Conservation (phyloP, 2,329 filamentous ascomycete species). For the Sclerotinia spermophila region DNA sequence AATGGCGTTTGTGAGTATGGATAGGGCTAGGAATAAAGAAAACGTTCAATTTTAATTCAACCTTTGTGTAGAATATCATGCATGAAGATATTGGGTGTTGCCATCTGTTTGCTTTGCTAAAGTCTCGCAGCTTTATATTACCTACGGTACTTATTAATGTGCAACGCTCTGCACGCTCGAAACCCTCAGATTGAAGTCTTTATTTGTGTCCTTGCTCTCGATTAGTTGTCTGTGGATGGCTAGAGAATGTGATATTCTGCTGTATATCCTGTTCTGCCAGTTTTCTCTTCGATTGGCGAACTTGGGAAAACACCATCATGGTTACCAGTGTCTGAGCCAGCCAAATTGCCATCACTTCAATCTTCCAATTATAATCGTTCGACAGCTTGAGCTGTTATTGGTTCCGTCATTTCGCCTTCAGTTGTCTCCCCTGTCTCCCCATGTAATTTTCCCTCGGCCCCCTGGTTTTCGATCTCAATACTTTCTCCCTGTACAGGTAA, state of each 20-base stretch:
- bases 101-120: neutral
- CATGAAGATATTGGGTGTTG: neutral
- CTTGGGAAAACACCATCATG: neutral
- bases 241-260: neutral
- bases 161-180: neutral
- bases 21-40: constrained; percentile 18
- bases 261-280: neutral
- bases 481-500: neutral
- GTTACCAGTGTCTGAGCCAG: neutral
- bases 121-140: neutral
- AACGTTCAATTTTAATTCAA: constrained; percentile 13
- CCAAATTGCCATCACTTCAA: neutral
- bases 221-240: neutral
- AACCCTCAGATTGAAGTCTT: neutral
- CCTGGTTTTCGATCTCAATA: neutral
- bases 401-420: neutral
- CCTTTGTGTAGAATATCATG: neutral
- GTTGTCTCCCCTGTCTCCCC: neutral
- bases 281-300: neutral
- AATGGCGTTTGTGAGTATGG: constrained; percentile 21
- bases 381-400: neutral
- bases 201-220: neutral
- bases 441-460: neutral
- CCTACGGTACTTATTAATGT: neutral
- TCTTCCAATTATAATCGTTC: neutral